Evolutionary conservation across 2,329 filamentous ascomycete species (phyloP), one percentile per base, ranked within the genome.

Genomic region (Aspergillus ustus): DNA sequence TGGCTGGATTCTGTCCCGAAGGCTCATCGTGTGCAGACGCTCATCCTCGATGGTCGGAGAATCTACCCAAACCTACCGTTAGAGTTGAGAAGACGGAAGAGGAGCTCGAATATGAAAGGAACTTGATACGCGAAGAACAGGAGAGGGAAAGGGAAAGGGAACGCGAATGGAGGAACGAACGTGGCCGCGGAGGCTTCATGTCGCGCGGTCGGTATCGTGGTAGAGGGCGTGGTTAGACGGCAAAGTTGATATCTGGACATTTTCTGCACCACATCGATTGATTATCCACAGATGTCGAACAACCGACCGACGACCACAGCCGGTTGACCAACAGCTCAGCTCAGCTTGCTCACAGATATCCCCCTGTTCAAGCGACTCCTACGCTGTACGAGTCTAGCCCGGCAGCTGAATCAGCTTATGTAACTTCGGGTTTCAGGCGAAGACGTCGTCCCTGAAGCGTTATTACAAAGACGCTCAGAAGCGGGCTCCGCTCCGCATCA

Each of bases 1-100:
- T 98, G 17, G 92, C 92, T 7, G 95, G 95, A 1, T 99, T 99
- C 81, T 99, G 95, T 75, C 95, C 95, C 0, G 91, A 96, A 59
- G 94, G 89, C 77, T 77, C 76, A 63, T 81, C 82, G 7, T 99
- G 95, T 79, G 88, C 87, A 72, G 86, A 90, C 20, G 90, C 92
- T 6, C 95, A 99, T 77, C 89, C 94, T 3, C 85, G 88, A 62
- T 98, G 92, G 89, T 78, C 80, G 19, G 83, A 87, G 71, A 88
- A 93, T 65, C 80, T 89, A 58, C 83, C 82, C 63, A 84, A 82
- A 68, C 86, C 85, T 6, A 84, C 84, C 61, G 82, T 85, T 46
- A 80, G 81, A 59, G 81, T 93, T 44, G 89, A 92, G 74, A 90
- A 89, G 81, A 92, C 90, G 7, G 86, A 86, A 31, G 88, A 90